These are phyloP conservation scores for Peronospora tabacina DNA, from an alignment of 352 stramenopile species.

Conservation along the genomic window DNA sequence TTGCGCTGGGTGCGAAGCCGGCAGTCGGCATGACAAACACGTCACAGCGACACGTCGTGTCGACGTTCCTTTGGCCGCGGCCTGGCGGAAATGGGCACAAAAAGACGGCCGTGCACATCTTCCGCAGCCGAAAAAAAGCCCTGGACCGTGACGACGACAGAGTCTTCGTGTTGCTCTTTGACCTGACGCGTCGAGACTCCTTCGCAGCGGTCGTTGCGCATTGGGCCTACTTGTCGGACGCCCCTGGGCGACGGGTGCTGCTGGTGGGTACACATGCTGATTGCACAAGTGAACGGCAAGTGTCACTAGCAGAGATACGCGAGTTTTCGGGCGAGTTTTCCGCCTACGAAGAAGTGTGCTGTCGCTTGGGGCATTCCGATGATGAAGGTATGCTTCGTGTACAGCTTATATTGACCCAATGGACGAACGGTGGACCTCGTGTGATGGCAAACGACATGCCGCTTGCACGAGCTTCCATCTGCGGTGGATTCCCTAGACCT, in stretches of 20 bases:
- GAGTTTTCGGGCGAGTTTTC: conserved; percentile 47
- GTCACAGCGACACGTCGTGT: not conserved
- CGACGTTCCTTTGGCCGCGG: conserved; percentile 19
- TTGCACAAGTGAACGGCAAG: conserved; percentile 26
- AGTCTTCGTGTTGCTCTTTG: conserved; percentile 47
- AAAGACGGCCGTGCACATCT: conserved; percentile 16
- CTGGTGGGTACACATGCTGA: conserved; percentile 58
- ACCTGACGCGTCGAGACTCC: conserved; percentile 36
- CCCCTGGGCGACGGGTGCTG: conserved; percentile 21
- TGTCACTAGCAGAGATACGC: conserved; percentile 32
- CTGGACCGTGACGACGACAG: conserved; percentile 10
- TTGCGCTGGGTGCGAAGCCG: conserved; percentile 36
- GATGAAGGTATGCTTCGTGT: conserved; percentile 21
- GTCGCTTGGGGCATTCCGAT: conserved; percentile 5
- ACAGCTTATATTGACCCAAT: conserved; percentile 21
- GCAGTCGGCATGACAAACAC: conserved; percentile 1
- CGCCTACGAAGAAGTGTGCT: conserved; percentile 51
- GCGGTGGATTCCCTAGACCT: conserved; percentile 20
- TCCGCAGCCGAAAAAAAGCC: conserved; percentile 13
- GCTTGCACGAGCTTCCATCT: conserved; percentile 25
- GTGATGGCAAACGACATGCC: conserved; percentile 8
- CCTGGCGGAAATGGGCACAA: conserved; percentile 10
- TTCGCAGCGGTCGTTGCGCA: conserved; percentile 36
- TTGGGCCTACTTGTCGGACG: conserved; percentile 31
- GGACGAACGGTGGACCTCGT: conserved; percentile 10